Evolutionary conservation across 768 basidiomycete species (phyloP), one percentile per base, ranked within the genome.

Genomic region (Pluteus cervinus): DNA sequence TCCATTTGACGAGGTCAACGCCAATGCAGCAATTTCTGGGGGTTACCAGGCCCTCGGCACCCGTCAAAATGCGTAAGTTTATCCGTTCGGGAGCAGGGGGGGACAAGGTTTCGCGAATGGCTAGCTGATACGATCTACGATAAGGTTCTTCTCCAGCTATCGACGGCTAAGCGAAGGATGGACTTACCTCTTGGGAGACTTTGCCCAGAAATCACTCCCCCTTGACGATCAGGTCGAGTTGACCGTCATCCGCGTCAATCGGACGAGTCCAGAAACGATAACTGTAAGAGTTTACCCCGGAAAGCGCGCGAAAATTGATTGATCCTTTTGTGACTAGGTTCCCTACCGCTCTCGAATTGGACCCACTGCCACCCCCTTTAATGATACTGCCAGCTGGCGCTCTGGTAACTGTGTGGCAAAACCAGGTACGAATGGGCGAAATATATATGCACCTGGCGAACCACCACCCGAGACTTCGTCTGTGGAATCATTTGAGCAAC

Each of bases 291-390:
- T n/a, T n/a, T n/a, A n/a, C 52, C 20, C 33, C 31, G 8, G 16
- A n/a, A n/a, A n/a, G n/a, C n/a, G n/a, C n/a, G n/a, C n/a, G n/a
- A n/a, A n/a, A n/a, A n/a, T n/a, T n/a, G n/a, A n/a, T n/a, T n/a
- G n/a, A n/a, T n/a, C n/a, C n/a, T n/a, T n/a, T n/a, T n/a, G 20
- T n/a, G 17, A 23, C 7, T 31, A 79, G 76, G 53, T 79, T 36
- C 76, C 78, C 9, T 80, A 76, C 52, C 71, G 73, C 24, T 76
- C 76, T 3, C 67, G 73, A 28, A 63, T 78, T 43, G 67, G 68
- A 16, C 56, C 68, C 1, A 50, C 52, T 7, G 58, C 71, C 17
- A 60, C 60, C 15, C 50, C 62, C n/a, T 81, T 76, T 49, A 71
- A 71, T 2, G 65, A 76, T 49, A 53, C 56, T 2, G 56, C 58